These are phyloP conservation scores for Rhynchosporium agropyri DNA, from an alignment of 2,329 filamentous ascomycete species.

Conservation along the genomic window DNA sequence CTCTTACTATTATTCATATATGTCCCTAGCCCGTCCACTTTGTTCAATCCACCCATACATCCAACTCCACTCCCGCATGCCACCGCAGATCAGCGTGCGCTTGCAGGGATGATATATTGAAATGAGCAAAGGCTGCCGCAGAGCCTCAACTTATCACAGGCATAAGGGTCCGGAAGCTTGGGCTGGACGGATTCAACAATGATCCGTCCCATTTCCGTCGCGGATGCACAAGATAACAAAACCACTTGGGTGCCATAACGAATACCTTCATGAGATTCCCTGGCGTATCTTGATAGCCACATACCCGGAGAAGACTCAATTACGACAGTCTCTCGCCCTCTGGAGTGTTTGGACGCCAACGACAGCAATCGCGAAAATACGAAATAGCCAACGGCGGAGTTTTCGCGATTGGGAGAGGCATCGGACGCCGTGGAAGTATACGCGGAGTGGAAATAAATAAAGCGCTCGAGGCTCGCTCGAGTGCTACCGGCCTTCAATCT, in stretches of 20 bases:
- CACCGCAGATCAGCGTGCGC: neutral
- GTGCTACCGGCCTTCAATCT: neutral
- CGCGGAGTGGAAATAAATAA: neutral
- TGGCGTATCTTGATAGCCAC: neutral
- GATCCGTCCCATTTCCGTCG: neutral
- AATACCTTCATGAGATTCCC: neutral
- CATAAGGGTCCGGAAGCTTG: neutral
- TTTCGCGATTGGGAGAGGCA: neutral
- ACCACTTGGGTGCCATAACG: neutral
- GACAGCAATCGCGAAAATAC: neutral
- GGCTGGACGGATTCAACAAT: neutral
- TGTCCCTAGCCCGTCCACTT: no score
- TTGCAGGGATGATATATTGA: neutral
- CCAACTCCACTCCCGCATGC: neutral
- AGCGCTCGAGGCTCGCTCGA: neutral
- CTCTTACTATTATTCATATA: no score
- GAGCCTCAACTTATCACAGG: conserved; percentile 3
- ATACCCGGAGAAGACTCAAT: neutral
- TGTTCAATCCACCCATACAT: no score
- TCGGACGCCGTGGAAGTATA: neutral
- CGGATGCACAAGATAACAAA: neutral
- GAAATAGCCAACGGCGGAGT: conserved; percentile 5
- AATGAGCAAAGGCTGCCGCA: conserved; percentile 3
- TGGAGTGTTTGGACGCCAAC: neutral
- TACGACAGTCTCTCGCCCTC: conserved; percentile 2